Percentiles rank a stretch among this genome's conserved stretches.
Evolutionary conservation across 108 stramenopile species (phyloP).

Genomic region (Nannochloropsis gaditana): DNA sequence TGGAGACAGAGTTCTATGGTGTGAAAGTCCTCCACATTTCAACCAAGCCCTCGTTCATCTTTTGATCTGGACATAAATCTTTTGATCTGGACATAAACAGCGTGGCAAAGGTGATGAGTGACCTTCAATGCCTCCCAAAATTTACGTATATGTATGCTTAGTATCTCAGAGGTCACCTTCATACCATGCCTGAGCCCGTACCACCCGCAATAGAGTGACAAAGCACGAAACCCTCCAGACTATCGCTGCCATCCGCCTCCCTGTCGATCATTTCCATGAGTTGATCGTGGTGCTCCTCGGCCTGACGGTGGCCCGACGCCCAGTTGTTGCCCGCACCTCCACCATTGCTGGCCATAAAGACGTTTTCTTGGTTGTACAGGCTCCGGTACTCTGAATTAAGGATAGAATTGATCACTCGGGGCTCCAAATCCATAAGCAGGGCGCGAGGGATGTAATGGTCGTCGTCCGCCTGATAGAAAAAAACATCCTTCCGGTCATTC

Average conservation of each 20-base stretch:
- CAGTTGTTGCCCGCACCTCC: slow-evolving; percentile 99
- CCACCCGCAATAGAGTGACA: slow-evolving; percentile 97
- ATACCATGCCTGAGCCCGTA: slow-evolving; percentile 87
- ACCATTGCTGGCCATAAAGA: slow-evolving; percentile 87
- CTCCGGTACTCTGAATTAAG: slow-evolving; percentile 40
- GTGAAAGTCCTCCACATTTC: too few relatives aligned
- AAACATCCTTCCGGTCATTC: slow-evolving; percentile 93
- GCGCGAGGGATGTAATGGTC: slow-evolving; percentile 89
- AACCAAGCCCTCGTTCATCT: too few relatives aligned
- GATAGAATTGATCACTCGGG: slow-evolving; percentile 69
- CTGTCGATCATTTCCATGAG: slow-evolving; percentile 98
- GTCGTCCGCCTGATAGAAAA: slow-evolving; percentile 93
- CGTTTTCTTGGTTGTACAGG: slow-evolving; percentile 94
- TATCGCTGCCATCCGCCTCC: slow-evolving; percentile 90
- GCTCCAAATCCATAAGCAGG: slow-evolving; percentile 92
- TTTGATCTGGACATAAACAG: too few relatives aligned
- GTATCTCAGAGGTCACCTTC: background rate
- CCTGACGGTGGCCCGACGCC: slow-evolving; percentile 55
- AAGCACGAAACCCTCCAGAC: slow-evolving; percentile 95
- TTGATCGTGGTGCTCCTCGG: slow-evolving; percentile 72
- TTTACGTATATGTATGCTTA: too few relatives aligned
- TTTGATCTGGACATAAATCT: too few relatives aligned
- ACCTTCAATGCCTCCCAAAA: too few relatives aligned
- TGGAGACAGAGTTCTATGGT: too few relatives aligned
- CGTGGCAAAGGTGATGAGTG: too few relatives aligned